These are phyloP conservation scores for Microcera coccophila DNA, from an alignment of 2,329 filamentous ascomycete species.

Conservation along the genomic window DNA sequence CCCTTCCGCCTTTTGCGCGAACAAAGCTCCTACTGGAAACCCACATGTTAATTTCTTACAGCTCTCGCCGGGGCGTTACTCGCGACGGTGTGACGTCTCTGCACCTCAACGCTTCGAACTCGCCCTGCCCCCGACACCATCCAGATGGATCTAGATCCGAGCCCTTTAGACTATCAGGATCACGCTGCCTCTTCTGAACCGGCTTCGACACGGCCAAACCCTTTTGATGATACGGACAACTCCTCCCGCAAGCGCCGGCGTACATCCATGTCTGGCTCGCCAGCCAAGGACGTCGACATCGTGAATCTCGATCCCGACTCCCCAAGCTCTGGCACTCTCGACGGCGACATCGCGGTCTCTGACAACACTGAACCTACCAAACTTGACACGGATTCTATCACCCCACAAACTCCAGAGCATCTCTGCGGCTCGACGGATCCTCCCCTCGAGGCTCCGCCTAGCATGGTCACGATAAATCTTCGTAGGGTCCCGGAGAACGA, in stretches of 20 bases:
- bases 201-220: conserved; percentile 59
- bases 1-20: conserved; percentile 19
- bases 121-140: conserved; percentile 35
- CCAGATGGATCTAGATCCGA: conserved; percentile 54
- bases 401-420: conserved; percentile 43
- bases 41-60: conserved; percentile 56
- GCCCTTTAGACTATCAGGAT: conserved; percentile 50
- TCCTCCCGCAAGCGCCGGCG: conserved; percentile 59
- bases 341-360: conserved; percentile 26
- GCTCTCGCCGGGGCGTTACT: conserved; percentile 52
- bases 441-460: conserved; percentile 43
- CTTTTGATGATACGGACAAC: conserved; percentile 57
- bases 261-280: conserved; percentile 54
- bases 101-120: conserved; percentile 43
- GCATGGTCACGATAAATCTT: conserved; percentile 58
- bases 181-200: conserved; percentile 60
- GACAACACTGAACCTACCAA: conserved; percentile 24
- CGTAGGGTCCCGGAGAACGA: conserved; percentile 44
- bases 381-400: conserved; percentile 40
- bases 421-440: conserved; percentile 31
- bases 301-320: conserved; percentile 31
- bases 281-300: conserved; percentile 50
- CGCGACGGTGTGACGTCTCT: conserved; percentile 49
- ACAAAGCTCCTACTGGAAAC: conserved; percentile 30
- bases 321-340: conserved; percentile 31